Evolutionary conservation across 306 rosid species (phyloP), one percentile per base, ranked within the genome.

Genomic region (Argentina anserina): DNA sequence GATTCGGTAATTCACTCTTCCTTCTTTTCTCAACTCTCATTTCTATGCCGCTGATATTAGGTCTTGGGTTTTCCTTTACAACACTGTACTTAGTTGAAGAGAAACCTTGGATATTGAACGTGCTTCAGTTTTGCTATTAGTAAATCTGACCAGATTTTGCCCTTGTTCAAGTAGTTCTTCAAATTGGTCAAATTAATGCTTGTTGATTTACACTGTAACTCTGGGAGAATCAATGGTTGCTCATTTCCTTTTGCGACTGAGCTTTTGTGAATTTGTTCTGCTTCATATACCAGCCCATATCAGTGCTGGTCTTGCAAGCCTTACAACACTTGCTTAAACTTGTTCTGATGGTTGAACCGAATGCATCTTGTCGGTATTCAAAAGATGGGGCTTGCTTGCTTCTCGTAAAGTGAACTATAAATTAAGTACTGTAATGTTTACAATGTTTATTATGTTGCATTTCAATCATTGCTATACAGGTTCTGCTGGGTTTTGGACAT

Each of bases 1-100:
- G 33, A 41, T 65, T 40, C 36, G 52, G 70, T 65, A 65, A 14
- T 65, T 23, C 10, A 49, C 63, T 69, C 63, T 25, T 31, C 58
- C 47, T 49, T 33, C 36, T 47, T 7, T 29, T 69, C n/a, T 69
- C 29, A 12, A 62, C 62, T 69, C 41, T 34, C 62, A 34, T 21
- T 69, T n/a, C 45, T 50, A 20, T 21, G 7, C 14, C 15, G 28
- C 29, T 12, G 6, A 17, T 29, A 33, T 31, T 69, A 62, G 36
- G 73, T 58, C 21, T 34, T 18, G 68, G 8, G 5, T 33, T 63
- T 63, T 63, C 18, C 18, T 9, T n/a, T n/a, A n/a, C n/a, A n/a
- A n/a, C n/a, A n/a, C n/a, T n/a, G n/a, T n/a, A n/a, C n/a, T n/a
- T 37, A 10, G 45, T 33, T 3, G 1, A 59, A 59, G 1, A 56